Evolutionary conservation across 208 protist genomes (phyloP).

Genomic region (Trypanosomatidae sp.): DNA sequence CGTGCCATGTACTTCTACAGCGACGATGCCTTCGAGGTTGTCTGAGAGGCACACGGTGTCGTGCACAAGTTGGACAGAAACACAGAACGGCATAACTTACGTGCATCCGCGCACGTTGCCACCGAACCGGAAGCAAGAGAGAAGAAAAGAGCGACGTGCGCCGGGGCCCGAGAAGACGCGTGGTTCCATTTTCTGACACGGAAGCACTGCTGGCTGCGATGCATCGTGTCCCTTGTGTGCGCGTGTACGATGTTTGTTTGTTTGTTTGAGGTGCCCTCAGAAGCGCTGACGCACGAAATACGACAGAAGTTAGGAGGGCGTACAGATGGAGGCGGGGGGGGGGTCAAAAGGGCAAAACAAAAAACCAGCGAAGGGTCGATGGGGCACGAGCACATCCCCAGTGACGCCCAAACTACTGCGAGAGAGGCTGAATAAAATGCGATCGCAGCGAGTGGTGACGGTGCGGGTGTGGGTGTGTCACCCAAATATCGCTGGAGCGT

Average conservation of each 20-base stretch:
- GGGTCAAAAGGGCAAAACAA: neutral
- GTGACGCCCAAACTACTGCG: neutral
- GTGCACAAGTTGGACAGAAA: neutral
- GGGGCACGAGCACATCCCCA: neutral
- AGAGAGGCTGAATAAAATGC: too few species aligned
- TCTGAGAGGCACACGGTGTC: conserved; percentile 8
- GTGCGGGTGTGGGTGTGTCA: neutral
- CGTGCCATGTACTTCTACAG: neutral
- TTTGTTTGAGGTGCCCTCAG: neutral
- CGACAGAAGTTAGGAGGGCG: neutral
- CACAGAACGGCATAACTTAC: conserved; percentile 1
- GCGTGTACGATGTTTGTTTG: too few species aligned
- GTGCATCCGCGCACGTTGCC: neutral
- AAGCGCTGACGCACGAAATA: neutral
- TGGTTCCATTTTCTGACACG: neutral
- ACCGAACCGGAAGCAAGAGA: neutral
- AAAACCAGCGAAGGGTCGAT: neutral
- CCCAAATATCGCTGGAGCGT: neutral
- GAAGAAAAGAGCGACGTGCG: neutral
- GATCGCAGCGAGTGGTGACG: neutral
- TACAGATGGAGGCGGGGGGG: neutral
- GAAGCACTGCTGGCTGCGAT: neutral
- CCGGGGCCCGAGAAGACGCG: neutral
- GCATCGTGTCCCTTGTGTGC: neutral
- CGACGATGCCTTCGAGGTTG: neutral